phyloP scores from a whole-genome alignment of 202 grass and related monocot species.

The Zoysia matrella region DNA sequence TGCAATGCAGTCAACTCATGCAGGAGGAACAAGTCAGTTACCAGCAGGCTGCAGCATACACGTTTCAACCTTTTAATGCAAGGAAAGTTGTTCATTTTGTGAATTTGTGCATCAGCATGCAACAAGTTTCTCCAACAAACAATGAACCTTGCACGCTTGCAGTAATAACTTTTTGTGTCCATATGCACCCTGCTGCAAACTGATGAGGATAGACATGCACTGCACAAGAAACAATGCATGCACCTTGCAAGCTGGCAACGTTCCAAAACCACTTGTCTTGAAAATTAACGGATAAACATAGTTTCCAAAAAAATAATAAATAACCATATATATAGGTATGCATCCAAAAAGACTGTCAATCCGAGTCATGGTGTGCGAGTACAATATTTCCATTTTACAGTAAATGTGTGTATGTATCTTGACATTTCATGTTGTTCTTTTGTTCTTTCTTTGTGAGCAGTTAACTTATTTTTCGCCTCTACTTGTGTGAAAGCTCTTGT shows the following conservation, averaged over 20 bases:
- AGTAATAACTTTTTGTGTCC: constrained; percentile 15
- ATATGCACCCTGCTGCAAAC: not conserved
- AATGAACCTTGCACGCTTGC: constrained; percentile 40
- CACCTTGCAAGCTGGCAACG: constrained; percentile 4
- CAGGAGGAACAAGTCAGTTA: constrained; percentile 41
- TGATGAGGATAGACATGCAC: not conserved
- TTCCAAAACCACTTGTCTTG: not conserved
- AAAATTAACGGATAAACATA: not conserved
- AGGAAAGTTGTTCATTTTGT: constrained; percentile 44
- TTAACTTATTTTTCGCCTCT: not conserved
- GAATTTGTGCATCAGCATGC: constrained; percentile 34
- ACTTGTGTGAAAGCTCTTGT: not conserved
- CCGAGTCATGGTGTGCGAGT: too few species aligned
- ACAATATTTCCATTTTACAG: too few species aligned
- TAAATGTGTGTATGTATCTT: too few species aligned
- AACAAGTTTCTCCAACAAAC: constrained; percentile 61
- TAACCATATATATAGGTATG: not conserved
- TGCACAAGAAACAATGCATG: constrained; percentile 1
- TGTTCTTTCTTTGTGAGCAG: not conserved
- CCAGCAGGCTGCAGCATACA: constrained; percentile 33
- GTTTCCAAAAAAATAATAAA: not conserved
- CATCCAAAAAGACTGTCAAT: not conserved
- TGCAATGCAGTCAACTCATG: constrained; percentile 42
- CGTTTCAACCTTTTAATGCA: constrained; percentile 50
- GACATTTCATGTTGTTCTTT: not conserved